These are phyloP conservation scores for Tetradesmus obliquus DNA, from an alignment of 139 green algal species.

Conservation along the genomic window DNA sequence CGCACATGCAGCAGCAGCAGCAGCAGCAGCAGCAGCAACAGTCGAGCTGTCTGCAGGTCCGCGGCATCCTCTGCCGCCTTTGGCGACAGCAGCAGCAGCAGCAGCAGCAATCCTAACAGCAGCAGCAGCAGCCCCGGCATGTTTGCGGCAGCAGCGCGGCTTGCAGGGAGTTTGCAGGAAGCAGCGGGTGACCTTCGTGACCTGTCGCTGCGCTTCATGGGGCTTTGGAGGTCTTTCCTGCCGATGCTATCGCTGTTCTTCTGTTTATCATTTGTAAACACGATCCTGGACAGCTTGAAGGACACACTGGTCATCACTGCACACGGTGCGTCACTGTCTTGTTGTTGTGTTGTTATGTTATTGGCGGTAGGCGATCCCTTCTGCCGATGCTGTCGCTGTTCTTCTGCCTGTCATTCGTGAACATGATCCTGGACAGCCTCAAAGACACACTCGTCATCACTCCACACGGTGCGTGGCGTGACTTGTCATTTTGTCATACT, in stretches of 20 bases:
- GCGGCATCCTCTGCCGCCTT: not conserved
- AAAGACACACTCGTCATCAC: constrained; percentile 96
- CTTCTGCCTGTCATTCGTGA: constrained; percentile 90
- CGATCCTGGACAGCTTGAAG: constrained; percentile 93
- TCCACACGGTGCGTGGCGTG: constrained; percentile 35
- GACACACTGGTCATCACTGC: constrained; percentile 95
- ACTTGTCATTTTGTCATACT: too few species aligned
- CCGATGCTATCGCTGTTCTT: constrained; percentile 81
- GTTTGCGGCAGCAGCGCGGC: not conserved
- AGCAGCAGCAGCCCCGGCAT: not conserved
- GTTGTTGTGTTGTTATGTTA: too few species aligned
- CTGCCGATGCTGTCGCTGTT: constrained; percentile 69
- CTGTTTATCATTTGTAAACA: constrained; percentile 94
- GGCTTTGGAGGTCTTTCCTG: constrained; percentile 30
- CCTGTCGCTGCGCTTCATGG: not conserved
- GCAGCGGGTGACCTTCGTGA: constrained; percentile 9
- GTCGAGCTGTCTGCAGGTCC: not conserved
- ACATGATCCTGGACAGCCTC: constrained; percentile 93
- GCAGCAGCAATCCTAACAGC: not conserved
- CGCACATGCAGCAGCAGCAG: not conserved
- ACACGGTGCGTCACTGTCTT: not conserved
- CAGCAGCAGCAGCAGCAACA: not conserved
- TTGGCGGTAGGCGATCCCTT: constrained; percentile 44
- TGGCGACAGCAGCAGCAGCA: constrained; percentile 24
- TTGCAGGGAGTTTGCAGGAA: not conserved